Conservation (phyloP, 352 stramenopile genomes). For the Phytophthora pluvialis region DNA sequence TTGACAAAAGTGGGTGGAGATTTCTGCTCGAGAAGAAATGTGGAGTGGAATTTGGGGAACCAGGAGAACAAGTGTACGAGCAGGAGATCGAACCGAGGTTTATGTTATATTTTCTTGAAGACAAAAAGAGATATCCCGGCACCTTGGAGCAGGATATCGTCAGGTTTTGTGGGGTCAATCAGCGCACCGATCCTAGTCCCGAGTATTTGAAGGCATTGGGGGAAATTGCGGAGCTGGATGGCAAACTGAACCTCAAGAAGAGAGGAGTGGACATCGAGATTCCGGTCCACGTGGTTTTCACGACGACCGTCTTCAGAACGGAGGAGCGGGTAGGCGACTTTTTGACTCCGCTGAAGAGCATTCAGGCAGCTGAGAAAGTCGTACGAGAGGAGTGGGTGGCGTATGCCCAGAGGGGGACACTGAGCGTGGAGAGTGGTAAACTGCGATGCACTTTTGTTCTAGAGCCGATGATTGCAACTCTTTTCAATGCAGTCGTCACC, state of each 20-base stretch:
- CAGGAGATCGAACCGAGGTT: slow-evolving; percentile 16
- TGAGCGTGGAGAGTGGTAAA: too few species aligned
- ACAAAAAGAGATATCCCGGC: slow-evolving; percentile 1
- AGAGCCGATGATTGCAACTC: too few species aligned
- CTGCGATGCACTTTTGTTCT: too few species aligned
- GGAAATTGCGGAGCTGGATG: slow-evolving; percentile 12
- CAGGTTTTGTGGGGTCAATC: slow-evolving; percentile 12
- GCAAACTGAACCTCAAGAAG: neutral
- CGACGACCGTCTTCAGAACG: neutral
- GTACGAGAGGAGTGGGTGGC: slow-evolving; percentile 9
- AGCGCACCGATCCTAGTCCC: slow-evolving; percentile 8
- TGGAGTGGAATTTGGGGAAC: slow-evolving; percentile 16
- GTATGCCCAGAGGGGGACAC: neutral
- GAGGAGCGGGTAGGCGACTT: too few species aligned
- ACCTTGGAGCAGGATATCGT: slow-evolving; percentile 18
- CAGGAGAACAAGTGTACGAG: slow-evolving; percentile 25
- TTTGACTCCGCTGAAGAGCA: neutral
- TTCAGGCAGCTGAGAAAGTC: slow-evolving; percentile 2
- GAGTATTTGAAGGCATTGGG: slow-evolving; percentile 11
- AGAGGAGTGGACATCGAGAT: slow-evolving; percentile 19
- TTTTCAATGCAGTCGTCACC: too few species aligned
- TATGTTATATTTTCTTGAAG: slow-evolving; percentile 6
- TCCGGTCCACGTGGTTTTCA: slow-evolving; percentile 14
- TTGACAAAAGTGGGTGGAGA: slow-evolving; percentile 33
- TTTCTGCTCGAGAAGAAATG: slow-evolving; percentile 36